Conservation (phyloP, 1,139 yeast genomes). For the Starmera stellimalicola region DNA sequence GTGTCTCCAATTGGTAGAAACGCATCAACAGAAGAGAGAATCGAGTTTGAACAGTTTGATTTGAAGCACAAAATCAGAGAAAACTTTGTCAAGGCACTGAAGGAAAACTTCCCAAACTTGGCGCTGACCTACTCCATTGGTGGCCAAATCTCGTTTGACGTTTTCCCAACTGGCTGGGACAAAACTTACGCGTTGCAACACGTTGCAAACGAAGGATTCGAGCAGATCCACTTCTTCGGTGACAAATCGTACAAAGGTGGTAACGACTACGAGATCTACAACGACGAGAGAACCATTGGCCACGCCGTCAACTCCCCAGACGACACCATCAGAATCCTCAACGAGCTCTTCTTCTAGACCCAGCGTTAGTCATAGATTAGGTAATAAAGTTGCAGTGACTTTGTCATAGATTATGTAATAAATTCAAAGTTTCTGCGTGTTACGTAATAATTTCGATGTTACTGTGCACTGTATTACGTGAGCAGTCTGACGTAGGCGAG, state of each 20-base stretch:
- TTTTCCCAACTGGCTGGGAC: slow-evolving; percentile 99
- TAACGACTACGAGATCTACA: slow-evolving; percentile 94
- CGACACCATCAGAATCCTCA: slow-evolving; percentile 80
- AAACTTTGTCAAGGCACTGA: slow-evolving; percentile 74
- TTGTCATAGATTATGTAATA: too few species aligned
- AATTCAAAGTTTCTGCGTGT: not conserved
- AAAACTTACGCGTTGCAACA: slow-evolving; percentile 96
- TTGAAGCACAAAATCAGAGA: slow-evolving; percentile 71
- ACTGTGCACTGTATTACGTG: slow-evolving; percentile 24
- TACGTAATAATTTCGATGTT: not conserved
- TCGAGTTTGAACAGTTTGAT: slow-evolving; percentile 82
- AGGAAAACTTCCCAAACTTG: slow-evolving; percentile 70
- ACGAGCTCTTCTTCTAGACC: slow-evolving; percentile 51
- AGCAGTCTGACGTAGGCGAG: slow-evolving; percentile 83
- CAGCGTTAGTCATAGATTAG: not conserved
- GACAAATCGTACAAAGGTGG: slow-evolving; percentile 98
- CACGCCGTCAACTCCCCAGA: slow-evolving; percentile 85
- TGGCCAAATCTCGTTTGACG: slow-evolving; percentile 98
- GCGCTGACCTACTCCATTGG: slow-evolving; percentile 94
- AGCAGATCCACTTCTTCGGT: slow-evolving; percentile 93
- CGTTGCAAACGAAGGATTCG: slow-evolving; percentile 76
- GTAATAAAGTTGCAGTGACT: too few species aligned
- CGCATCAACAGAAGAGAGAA: slow-evolving; percentile 89
- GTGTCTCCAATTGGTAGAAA: slow-evolving; percentile 98
- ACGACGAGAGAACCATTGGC: slow-evolving; percentile 87